These are phyloP conservation scores for Beauveria rudraprayagi DNA, from an alignment of 2,329 filamentous ascomycete genomes.

Conservation along the genomic window DNA sequence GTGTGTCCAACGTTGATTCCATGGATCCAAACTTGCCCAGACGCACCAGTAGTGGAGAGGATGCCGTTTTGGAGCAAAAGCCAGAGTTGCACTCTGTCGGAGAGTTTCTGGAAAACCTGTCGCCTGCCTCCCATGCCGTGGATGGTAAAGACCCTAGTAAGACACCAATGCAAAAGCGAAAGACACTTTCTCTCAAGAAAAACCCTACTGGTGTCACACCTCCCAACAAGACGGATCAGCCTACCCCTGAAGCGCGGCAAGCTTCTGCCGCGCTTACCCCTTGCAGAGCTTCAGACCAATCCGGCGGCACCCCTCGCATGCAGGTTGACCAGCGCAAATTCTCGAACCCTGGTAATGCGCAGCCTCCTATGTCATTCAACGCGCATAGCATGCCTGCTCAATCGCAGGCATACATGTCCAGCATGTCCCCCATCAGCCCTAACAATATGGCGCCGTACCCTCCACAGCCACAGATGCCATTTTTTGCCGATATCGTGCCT, in stretches of 20 bases:
- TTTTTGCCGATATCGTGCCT: constrained; percentile 45
- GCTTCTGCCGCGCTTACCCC: neutral
- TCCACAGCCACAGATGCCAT: constrained; percentile 30
- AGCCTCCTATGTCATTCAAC: constrained; percentile 26
- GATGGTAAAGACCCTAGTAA: constrained; percentile 26
- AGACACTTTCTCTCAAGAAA: constrained; percentile 23
- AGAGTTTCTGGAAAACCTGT: constrained; percentile 81
- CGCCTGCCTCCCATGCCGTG: constrained; percentile 47
- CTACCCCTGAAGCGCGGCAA: constrained; percentile 12
- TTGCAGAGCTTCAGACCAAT: constrained; percentile 9
- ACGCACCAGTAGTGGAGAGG: constrained; percentile 71
- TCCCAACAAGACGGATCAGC: constrained; percentile 13
- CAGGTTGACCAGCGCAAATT: constrained; percentile 34
- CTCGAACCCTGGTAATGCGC: constrained; percentile 24
- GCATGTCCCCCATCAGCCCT: constrained; percentile 46
- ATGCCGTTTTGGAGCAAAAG: constrained; percentile 82
- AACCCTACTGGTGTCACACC: constrained; percentile 19
- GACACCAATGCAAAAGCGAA: constrained; percentile 28
- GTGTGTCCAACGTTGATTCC: constrained; percentile 77
- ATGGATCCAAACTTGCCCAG: constrained; percentile 61
- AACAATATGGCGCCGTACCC: constrained; percentile 33
- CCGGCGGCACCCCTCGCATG: constrained; percentile 16
- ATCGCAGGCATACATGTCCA: constrained; percentile 31
- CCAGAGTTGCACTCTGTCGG: constrained; percentile 88
- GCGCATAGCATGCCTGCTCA: constrained; percentile 35